Conservation (phyloP, 176 grass and related monocot species). For the Ensete glaucum region DNA sequence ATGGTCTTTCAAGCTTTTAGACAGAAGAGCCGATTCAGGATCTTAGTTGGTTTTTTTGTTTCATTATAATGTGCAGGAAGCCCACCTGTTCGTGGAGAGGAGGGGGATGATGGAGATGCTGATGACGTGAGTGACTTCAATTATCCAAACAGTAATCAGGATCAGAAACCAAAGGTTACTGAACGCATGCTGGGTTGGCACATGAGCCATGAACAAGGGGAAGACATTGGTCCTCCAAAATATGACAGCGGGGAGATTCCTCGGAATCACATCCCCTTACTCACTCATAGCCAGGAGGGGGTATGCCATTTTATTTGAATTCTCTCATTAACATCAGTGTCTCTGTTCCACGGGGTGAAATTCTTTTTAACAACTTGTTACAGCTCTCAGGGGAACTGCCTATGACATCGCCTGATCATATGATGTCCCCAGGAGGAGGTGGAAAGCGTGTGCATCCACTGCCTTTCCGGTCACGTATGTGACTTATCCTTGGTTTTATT, state of each 20-base stretch:
- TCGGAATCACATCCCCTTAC: no score
- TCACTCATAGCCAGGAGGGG: no score
- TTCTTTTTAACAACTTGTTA: conserved; percentile 11
- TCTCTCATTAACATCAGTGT: neutral
- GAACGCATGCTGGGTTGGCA: conserved; percentile 94
- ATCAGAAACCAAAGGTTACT: conserved; percentile 63
- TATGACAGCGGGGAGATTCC: conserved; percentile 89
- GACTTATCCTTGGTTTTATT: neutral
- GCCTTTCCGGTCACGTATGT: conserved; percentile 69
- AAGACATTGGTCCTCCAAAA: conserved; percentile 52
- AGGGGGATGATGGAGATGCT: conserved; percentile 52
- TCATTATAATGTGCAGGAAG: conserved; percentile 44
- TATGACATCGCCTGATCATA: conserved; percentile 70
- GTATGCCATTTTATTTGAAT: neutral
- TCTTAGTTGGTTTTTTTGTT: neutral
- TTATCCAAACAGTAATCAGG: conserved; percentile 53
- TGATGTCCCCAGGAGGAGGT: conserved; percentile 79
- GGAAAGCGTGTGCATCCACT: conserved; percentile 69
- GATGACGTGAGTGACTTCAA: conserved; percentile 74
- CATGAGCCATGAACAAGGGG: conserved; percentile 22
- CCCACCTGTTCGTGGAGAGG: conserved; percentile 54
- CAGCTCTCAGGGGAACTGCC: conserved; percentile 84
- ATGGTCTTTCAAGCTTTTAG: conserved; percentile 12
- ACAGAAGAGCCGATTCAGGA: conserved; percentile 1
- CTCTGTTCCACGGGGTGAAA: conserved; percentile 3